Conservation (phyloP, 257 asterid species). For the Lavandula angustifolia region DNA sequence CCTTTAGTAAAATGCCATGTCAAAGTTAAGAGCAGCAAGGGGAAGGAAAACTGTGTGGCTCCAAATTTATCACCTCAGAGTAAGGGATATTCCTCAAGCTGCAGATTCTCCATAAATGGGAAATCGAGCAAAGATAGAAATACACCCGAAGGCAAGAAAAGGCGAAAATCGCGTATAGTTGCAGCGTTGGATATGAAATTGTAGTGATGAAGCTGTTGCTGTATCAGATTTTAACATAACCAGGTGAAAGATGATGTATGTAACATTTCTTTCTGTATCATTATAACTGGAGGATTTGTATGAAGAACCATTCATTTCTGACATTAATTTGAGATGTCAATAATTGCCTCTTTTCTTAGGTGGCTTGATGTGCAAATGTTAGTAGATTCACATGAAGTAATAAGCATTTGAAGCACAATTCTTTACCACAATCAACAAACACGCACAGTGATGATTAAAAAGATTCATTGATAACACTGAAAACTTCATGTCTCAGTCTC, state of each 20-base stretch:
- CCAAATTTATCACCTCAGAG: conserved; percentile 45
- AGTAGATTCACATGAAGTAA: too few relatives aligned
- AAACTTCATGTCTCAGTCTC: neutral
- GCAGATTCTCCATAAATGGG: conserved; percentile 45
- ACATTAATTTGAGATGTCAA: neutral
- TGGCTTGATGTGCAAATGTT: neutral
- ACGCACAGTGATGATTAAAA: neutral
- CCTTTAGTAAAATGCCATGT: conserved; percentile 39
- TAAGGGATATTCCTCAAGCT: conserved; percentile 41
- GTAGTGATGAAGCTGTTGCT: conserved; percentile 31
- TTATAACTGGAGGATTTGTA: conserved; percentile 15
- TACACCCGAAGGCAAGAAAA: conserved; percentile 79
- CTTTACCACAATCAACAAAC: neutral
- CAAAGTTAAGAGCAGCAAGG: conserved; percentile 38
- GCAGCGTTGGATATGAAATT: conserved; percentile 51
- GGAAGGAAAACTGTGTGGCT: conserved; percentile 50
- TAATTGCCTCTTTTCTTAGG: neutral
- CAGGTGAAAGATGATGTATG: conserved; percentile 25
- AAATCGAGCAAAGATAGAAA: conserved; percentile 46
- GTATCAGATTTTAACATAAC: conserved; percentile 18
- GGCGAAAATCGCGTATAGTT: conserved; percentile 57
- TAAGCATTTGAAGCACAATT: neutral
- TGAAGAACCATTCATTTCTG: conserved; percentile 15
- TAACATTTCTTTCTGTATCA: conserved; percentile 27
- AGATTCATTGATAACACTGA: too few relatives aligned